phyloP scores from a whole-genome alignment of 352 stramenopile genomes.

The Phytopythium mirpurense region DNA sequence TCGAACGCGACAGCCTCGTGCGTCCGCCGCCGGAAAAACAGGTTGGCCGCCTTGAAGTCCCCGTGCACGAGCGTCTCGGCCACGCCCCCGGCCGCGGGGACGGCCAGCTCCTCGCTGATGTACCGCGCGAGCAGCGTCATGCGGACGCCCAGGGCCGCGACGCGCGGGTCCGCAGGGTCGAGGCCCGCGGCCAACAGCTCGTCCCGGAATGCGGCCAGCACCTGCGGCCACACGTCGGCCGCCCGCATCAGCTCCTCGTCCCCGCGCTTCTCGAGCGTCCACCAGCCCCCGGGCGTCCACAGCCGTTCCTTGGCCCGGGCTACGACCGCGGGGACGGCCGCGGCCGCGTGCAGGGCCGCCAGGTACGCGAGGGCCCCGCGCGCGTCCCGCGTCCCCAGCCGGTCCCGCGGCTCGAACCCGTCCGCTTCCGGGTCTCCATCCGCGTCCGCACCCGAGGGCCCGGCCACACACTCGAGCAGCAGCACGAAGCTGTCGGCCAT shows the following conservation, averaged over 20 bases:
- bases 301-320: slow-evolving; percentile 20
- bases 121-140: slow-evolving; percentile 45
- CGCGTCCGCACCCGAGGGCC: neutral
- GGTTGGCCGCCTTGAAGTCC: slow-evolving; percentile 69
- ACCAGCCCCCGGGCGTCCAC: slow-evolving; percentile 49
- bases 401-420: slow-evolving; percentile 29
- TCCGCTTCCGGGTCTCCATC: neutral
- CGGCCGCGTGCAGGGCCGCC: slow-evolving; percentile 36
- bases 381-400: slow-evolving; percentile 27
- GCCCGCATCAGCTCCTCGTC: slow-evolving; percentile 31
- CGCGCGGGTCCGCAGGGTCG: slow-evolving; percentile 7
- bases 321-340: slow-evolving; percentile 20
- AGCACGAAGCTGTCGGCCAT: slow-evolving; percentile 42
- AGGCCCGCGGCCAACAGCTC: slow-evolving; percentile 9
- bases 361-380: slow-evolving; percentile 41
- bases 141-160: slow-evolving; percentile 27
- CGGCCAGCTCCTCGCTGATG: slow-evolving; percentile 41
- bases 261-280: slow-evolving; percentile 54
- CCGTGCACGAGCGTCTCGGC: slow-evolving; percentile 50
- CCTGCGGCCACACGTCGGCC: slow-evolving; percentile 31
- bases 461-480: slow-evolving; percentile 40
- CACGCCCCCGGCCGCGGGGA: slow-evolving; percentile 13
- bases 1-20: slow-evolving; percentile 57
- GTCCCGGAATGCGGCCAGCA: slow-evolving; percentile 24
- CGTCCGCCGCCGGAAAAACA: slow-evolving; percentile 48